Conservation (phyloP, 176 grass and related monocot genomes). For the Panicum miliaceum region DNA sequence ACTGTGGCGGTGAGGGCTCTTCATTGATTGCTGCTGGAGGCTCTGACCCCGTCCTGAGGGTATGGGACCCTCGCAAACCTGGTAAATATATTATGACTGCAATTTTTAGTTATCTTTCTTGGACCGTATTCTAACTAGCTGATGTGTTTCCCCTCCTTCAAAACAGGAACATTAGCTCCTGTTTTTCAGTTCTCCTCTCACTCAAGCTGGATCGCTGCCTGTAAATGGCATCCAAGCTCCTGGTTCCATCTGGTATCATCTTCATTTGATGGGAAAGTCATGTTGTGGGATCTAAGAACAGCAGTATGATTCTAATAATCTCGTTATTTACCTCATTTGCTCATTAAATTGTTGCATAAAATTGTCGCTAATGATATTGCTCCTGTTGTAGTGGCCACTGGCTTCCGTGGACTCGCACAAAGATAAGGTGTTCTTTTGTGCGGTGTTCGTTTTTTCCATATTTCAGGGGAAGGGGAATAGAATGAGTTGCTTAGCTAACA, state of each 20-base stretch:
- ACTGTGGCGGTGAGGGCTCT: slow-evolving; percentile 87
- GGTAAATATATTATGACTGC: slow-evolving; percentile 54
- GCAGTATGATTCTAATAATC: slow-evolving; percentile 63
- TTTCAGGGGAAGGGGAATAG: background rate
- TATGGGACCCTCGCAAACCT: slow-evolving; percentile 98
- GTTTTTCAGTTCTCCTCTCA: slow-evolving; percentile 96
- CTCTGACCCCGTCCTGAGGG: slow-evolving; percentile 80
- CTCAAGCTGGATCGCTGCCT: slow-evolving; percentile 79
- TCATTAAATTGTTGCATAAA: background rate
- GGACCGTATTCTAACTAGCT: slow-evolving; percentile 11
- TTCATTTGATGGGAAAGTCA: slow-evolving; percentile 96
- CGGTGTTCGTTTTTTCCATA: background rate
- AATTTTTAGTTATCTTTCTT: slow-evolving; percentile 18
- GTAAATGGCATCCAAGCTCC: slow-evolving; percentile 92
- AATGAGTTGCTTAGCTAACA: background rate
- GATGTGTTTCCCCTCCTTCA: slow-evolving; percentile 29
- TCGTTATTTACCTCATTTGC: slow-evolving; percentile 3
- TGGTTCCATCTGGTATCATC: slow-evolving; percentile 93
- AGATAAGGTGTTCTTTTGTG: slow-evolving; percentile 65
- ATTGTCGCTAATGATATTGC: slow-evolving; percentile 9
- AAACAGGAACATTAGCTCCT: slow-evolving; percentile 81
- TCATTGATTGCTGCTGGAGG: slow-evolving; percentile 84
- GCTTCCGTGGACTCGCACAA: slow-evolving; percentile 74
- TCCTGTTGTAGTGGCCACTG: slow-evolving; percentile 79
- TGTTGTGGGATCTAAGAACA: slow-evolving; percentile 99